Base-by-base conservation (phyloP, 163 green algal genomes). In the Chlorella variabilis region DNA sequence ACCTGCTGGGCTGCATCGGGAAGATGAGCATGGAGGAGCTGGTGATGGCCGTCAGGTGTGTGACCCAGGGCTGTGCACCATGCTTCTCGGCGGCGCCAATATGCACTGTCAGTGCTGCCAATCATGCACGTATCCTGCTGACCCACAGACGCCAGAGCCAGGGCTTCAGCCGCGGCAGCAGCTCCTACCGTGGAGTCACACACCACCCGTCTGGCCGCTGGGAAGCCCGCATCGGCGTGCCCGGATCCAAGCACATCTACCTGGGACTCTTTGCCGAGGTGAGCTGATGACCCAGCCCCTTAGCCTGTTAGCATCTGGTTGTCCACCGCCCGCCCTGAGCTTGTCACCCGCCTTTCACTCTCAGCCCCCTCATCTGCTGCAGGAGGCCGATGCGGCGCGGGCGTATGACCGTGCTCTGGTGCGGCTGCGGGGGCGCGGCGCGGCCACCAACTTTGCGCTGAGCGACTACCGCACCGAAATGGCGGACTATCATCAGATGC, bases 381-480 rank as follows among this genome's bases (percentile, higher is more conserved):
- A 80, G 41, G 94, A 97, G 86, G 66, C 70, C 1, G 89, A 94
- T 33, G 94, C 94, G 2, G 94, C 91, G 2, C 56, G 73, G 0
- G 88, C 92, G 0, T 98, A 98, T 83, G 94, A 98, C 87, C 71
- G 69, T 9, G 83, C 86, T 0, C 85, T 91, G 58, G 87, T 90
- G 45, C 70, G 84, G 8, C 89, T 98, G 66, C 86, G 91, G 9
- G 95, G 95, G 38, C 80, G 74, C 4, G 45, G 63, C 17, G 94
- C 95, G 5, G 90, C 95, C 21, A 98, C 94, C 83, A 98, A 98
- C 90, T 97, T 97, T 77, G 59, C 86, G n/a, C 81, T 98, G 27
- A 83, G 79, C 13, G 89, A 94, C 63, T 98, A 97, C 87, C 74
- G 85, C 23, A 8, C 70, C 0, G 90, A 97, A 75, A 86, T 98